Evolutionary conservation across 2,329 filamentous ascomycete species (phyloP), one percentile per base, ranked within the genome.

Genomic region (Fusarium paranaense): DNA sequence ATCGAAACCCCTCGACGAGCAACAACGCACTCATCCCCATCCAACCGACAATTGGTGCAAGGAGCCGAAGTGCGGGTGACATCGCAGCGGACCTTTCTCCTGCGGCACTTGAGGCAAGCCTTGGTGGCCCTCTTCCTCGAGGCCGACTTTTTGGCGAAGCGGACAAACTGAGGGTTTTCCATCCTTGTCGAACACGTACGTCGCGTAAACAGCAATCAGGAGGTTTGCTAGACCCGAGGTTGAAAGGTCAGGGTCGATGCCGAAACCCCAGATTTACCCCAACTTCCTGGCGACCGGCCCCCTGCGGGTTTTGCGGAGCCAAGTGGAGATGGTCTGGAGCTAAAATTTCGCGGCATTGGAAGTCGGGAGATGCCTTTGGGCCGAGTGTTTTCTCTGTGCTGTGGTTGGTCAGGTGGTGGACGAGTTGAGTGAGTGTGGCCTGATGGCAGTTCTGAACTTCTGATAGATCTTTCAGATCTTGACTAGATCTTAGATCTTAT

Each of bases 1-100:
- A 69, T 52, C 8, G 69, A 57, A 37, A 61, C 62, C 1, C 61
- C 72, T 16, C 72, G 66, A 54, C 62, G 63, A 20, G 72, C 66
- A 13, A 76, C 64, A 14, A 74, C 60, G 6, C 74, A 76, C 20
- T 68, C 66, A 11, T 60, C 62, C 9, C 70, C 74, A 16, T 76
- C 74, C 3, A 76, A 67, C 27, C 74, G 72, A 33, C 74, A 76
- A 25, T 76, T 76, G 27, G 74, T 76, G 11, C 74, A 76, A 1
- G 74, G 74, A 33, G 70, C 58, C 1, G 66, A 64, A 5, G 74
- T 76, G 14, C 74, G 66, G 0, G 74, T 76, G 25, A 76, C 74
- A 62, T 76, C 74, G 47, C 74, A 76, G 4, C 74, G 67, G 9
- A 76, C 74, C 61, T 76, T 76, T 54, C 74, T 45, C 38, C 67